These are phyloP conservation scores for Hypoxylon sp. DNA, from an alignment of 2,329 filamentous ascomycete genomes.

Conservation along the genomic window DNA sequence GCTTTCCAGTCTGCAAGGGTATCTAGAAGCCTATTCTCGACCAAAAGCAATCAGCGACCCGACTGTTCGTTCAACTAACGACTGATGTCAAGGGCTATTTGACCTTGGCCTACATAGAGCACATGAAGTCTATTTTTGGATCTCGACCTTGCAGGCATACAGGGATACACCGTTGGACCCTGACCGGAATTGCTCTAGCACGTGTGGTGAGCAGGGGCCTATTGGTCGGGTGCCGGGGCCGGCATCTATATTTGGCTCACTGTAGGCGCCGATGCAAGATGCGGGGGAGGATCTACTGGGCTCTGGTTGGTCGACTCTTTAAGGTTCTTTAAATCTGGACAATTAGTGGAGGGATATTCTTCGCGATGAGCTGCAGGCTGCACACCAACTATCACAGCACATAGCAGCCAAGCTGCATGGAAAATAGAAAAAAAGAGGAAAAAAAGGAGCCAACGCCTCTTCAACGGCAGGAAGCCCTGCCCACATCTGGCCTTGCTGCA, in stretches of 20 bases:
- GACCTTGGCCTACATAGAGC: background rate
- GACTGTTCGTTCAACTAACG: constrained; percentile 31
- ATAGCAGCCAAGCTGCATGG: constrained; percentile 5
- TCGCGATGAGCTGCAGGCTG: constrained; percentile 33
- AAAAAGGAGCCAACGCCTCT: constrained; percentile 14
- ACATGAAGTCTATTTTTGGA: constrained; percentile 40
- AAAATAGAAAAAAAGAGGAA: background rate
- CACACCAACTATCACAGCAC: constrained; percentile 39
- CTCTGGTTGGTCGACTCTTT: constrained; percentile 33
- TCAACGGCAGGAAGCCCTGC: constrained; percentile 24
- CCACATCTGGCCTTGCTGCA: constrained; percentile 15
- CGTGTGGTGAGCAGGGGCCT: constrained; percentile 4
- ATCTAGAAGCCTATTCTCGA: constrained; percentile 1
- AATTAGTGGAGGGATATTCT: constrained; percentile 16
- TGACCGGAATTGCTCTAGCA: constrained; percentile 25
- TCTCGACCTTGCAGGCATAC: constrained; percentile 6
- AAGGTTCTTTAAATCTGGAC: constrained; percentile 22
- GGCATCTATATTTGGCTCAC: constrained; percentile 43
- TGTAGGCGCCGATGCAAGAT: constrained; percentile 41
- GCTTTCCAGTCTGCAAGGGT: background rate
- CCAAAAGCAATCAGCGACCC: constrained; percentile 4
- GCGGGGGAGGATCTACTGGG: constrained; percentile 27
- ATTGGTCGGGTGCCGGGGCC: constrained; percentile 25
- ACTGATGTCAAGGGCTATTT: constrained; percentile 8
- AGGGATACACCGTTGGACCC: background rate